phyloP scores from a whole-genome alignment of 345 rosid genomes.

The Gossypium mustelinum region DNA sequence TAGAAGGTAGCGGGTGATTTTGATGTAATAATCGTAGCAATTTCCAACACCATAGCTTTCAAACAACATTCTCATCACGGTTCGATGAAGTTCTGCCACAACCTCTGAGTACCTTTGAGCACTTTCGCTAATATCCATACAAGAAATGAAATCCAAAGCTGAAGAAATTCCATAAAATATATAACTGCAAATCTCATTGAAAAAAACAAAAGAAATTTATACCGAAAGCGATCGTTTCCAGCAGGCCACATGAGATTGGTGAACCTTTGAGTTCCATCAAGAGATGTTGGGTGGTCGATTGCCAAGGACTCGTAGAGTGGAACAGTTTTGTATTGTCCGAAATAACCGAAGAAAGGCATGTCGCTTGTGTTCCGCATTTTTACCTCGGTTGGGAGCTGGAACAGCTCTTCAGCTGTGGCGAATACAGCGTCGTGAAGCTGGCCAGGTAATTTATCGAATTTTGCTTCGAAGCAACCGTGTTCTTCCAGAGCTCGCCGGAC shows the following conservation, averaged over 20 bases:
- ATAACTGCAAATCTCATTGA: too few relatives aligned
- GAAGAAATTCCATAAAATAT: background rate
- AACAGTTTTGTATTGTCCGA: constrained; percentile 25
- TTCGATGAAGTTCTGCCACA: constrained; percentile 38
- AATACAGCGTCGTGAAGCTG: constrained; percentile 29
- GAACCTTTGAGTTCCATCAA: constrained; percentile 31
- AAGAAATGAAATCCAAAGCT: background rate
- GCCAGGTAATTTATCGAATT: constrained; percentile 26
- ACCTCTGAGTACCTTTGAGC: constrained; percentile 38
- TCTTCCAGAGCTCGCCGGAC: constrained; percentile 48
- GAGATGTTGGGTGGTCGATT: constrained; percentile 36
- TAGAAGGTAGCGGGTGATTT: constrained; percentile 41
- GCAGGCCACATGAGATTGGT: constrained; percentile 50
- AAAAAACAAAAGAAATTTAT: background rate
- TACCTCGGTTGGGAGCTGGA: constrained; percentile 40
- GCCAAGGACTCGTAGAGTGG: constrained; percentile 51
- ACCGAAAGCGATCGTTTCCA: constrained; percentile 27
- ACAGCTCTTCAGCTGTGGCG: constrained; percentile 26
- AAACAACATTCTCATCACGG: constrained; percentile 53
- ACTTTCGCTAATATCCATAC: constrained; percentile 19
- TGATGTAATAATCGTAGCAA: constrained; percentile 30
- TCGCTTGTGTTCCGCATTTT: constrained; percentile 35
- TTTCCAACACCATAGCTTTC: constrained; percentile 55
- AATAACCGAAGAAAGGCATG: constrained; percentile 43
- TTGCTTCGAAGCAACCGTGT: constrained; percentile 47